Percentiles rank a stretch among this genome's conserved stretches.
Evolutionary conservation across 2,329 filamentous ascomycete species (phyloP).

Genomic region (Exophiala calicioides): DNA sequence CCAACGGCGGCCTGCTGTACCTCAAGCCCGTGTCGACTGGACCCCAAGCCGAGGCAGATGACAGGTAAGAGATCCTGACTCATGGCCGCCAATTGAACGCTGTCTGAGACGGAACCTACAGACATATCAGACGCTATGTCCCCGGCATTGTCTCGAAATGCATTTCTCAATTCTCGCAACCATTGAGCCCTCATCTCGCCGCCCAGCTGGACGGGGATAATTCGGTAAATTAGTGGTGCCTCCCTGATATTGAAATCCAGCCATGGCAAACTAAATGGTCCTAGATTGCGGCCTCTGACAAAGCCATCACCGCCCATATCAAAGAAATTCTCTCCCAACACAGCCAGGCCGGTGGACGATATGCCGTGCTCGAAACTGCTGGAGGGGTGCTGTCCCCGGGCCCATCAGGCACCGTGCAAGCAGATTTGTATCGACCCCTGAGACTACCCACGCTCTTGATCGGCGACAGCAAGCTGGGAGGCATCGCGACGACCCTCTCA

Average conservation of each 20-base stretch:
- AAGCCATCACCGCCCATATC: constrained; percentile 53
- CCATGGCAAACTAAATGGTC: no score
- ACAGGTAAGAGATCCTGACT: constrained; percentile 53
- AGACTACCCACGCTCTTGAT: constrained; percentile 73
- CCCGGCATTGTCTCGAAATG: constrained; percentile 59
- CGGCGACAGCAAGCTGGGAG: constrained; percentile 73
- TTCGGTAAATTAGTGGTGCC: no score
- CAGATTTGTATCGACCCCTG: constrained; percentile 73
- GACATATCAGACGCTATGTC: constrained; percentile 65
- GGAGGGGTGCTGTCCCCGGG: constrained; percentile 79
- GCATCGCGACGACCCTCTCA: constrained; percentile 77
- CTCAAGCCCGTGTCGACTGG: constrained; percentile 84
- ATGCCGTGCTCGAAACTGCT: constrained; percentile 73
- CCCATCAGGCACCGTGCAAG: constrained; percentile 74
- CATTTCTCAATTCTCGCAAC: constrained; percentile 70
- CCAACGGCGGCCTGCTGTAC: constrained; percentile 59
- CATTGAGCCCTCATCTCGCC: constrained; percentile 77
- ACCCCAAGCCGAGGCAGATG: constrained; percentile 67
- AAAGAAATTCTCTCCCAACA: constrained; percentile 43
- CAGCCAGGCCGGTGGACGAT: constrained; percentile 33
- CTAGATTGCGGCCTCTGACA: constrained; percentile 54
- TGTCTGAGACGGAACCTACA: constrained; percentile 34
- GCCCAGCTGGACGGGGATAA: constrained; percentile 44
- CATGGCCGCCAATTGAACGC: no score
- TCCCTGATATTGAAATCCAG: no score